phyloP scores from a whole-genome alignment of 306 rosid species.

The Adenanthera pavonina region DNA sequence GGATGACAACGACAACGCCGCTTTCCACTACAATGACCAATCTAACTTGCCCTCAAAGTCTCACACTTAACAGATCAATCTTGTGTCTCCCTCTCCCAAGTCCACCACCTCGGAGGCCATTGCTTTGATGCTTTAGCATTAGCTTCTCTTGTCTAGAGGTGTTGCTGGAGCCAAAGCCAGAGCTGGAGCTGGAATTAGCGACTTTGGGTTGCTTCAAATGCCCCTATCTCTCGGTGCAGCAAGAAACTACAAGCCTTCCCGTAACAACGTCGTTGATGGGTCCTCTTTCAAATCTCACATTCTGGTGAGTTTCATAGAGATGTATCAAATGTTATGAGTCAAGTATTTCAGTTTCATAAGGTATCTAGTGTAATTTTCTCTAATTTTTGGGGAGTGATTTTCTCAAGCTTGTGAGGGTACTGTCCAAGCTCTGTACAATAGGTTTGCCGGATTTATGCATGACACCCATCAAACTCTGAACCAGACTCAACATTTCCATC shows the following conservation, averaged over 20 bases:
- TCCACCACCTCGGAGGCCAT: conserved; percentile 46
- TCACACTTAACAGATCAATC: conserved; percentile 65
- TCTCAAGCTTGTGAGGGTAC: conserved; percentile 51
- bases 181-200: conserved; percentile 14
- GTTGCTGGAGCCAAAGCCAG: neutral
- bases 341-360: neutral
- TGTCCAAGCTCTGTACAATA: conserved; percentile 62
- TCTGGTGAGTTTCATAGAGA: conserved; percentile 16
- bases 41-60: too few relatives aligned
- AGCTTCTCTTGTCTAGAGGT: conserved; percentile 60
- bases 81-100: conserved; percentile 39
- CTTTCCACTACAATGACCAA: conserved; percentile 48
- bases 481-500: conserved; percentile 48
- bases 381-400: neutral
- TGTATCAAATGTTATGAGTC: neutral
- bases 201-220: conserved; percentile 54
- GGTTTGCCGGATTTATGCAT: conserved; percentile 69
- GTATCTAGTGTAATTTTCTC: neutral
- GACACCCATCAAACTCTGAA: conserved; percentile 42
- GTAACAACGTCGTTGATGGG: conserved; percentile 66
- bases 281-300: conserved; percentile 32
- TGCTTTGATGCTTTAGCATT: conserved; percentile 76
- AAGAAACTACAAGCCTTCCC: conserved; percentile 53
- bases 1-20: conserved; percentile 45
- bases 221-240: conserved; percentile 51